Evolutionary conservation across 805 yeast species (phyloP), one percentile per base, ranked within the genome.

Genomic region (Starmera dryadoides): DNA sequence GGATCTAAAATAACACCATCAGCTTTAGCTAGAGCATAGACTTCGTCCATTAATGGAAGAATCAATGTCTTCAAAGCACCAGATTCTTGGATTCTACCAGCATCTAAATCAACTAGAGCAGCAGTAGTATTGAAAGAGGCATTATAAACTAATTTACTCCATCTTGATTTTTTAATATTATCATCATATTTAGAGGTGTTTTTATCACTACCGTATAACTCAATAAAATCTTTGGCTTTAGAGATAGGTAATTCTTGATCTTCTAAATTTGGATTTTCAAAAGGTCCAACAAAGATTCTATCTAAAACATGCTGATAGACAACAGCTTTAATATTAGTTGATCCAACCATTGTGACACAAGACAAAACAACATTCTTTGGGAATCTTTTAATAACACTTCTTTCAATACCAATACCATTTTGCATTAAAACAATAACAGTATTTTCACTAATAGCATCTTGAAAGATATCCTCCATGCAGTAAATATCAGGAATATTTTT

Each of bases 111-210:
- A 2, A 81, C 72, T 35, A 81, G 55, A 0, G 86, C 76, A 43
- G 81, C 69, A 5, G 73, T 60, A 6, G 88, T 71, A 60, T 84
- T 84, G 53, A 78, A 64, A 1, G 81, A 63, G 17, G 85, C 79
- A 55, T 83, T 84, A 62, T 82, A 83, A 12, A 84, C 69, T 44
- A 84, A 66, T 55, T 84, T 84, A 41, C 69, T 62, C 77, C 85
- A 81, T 47, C 94, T 66, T 30, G 73, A 64, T 55, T 55, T 65
- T 54, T 68, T 68, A 34, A 71, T 74, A 47, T 75, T 66, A 8
- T 65, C 64, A 39, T 62, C 68, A 41, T 66, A 65, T 14, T 47
- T 48, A 45, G 69, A 61, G 2, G 53, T 44, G 46, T 76, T 76
- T 35, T 61, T 52, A 6, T 63, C 69, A 37, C 68, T 68, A 21